Base-by-base conservation (phyloP, 2,329 filamentous ascomycete species). In the Lecanicillium sp. region DNA sequence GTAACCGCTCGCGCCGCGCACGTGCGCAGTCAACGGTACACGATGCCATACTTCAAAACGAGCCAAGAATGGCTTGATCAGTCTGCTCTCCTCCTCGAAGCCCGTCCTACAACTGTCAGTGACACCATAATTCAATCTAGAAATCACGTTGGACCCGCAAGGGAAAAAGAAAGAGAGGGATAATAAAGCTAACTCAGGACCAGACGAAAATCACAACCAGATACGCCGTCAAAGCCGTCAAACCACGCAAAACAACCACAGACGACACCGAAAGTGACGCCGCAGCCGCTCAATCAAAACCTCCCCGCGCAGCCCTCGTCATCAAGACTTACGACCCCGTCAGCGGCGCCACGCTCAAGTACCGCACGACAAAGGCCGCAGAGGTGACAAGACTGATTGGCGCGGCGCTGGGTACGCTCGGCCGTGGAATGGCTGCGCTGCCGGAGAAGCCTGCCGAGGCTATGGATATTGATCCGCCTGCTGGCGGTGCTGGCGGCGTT, bases 51-150 rank as follows among this genome's bases (percentile, higher is more conserved):
- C 59, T 79, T 94, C 58, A 68, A 74, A 37, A 88, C 85, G 42
- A 85, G 85, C 62, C 82, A 94, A 63, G 83, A 89, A 66, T 98
- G 88, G 84, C 84, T 95, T 49, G 80, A 83, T 52, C 84, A 95
- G 62, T 95, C 90, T 12, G 70, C 80, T 14, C 78, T 89, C 44
- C 80, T 98, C 42, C 71, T 98, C 39, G 78, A 92, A 64, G 90
- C 92, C 40, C 80, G 86, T 34, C 92, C 92, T 4, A 77, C 76
- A 25, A 88, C 85, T 29, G 90, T 94, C 76, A 46, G 77, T 66
- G 17, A 35, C 9, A 22, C 29, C 29, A 33, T 33, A n/a, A 33
- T 16, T 29, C 17, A n/a, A n/a, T n/a, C n/a, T 22, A 22, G 20
- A 40, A 37, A 35, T 30, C 34, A 35, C n/a, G 42, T 20, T 22